Evolutionary conservation across 2,329 filamentous ascomycete genomes (phyloP).

Genomic region (Aspergillus sp.): DNA sequence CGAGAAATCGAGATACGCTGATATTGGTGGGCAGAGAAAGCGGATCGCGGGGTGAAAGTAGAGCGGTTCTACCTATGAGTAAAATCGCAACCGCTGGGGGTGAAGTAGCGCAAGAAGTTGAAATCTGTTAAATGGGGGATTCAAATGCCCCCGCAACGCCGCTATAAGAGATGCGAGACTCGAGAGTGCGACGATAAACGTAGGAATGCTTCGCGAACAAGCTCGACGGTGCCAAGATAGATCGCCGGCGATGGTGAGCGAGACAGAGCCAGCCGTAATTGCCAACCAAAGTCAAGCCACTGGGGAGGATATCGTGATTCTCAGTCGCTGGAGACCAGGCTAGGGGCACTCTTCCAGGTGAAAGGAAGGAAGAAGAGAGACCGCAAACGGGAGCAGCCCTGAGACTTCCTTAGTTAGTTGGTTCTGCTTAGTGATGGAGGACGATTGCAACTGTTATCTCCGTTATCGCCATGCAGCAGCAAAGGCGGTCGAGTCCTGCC

Average conservation of each 20-base stretch:
- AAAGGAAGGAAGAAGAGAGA: background rate
- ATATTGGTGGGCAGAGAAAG: conserved; percentile 3
- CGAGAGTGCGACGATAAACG: background rate
- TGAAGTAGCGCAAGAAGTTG: background rate
- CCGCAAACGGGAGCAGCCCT: background rate
- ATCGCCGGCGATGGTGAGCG: background rate
- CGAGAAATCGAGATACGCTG: background rate
- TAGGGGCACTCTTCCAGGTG: background rate
- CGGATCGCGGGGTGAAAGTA: conserved; percentile 6
- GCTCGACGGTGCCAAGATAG: conserved; percentile 7
- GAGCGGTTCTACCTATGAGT: conserved; percentile 11
- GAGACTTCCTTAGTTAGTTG: background rate
- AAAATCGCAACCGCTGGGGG: background rate
- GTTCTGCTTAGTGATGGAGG: conserved; percentile 13
- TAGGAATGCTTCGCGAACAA: background rate
- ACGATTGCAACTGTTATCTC: conserved; percentile 13
- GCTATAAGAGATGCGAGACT: background rate
- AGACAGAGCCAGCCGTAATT: background rate
- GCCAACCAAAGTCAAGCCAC: background rate
- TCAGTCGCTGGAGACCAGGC: background rate
- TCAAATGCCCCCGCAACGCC: background rate
- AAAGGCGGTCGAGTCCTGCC: conserved; percentile 9
- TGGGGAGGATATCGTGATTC: background rate
- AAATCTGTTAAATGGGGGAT: background rate
- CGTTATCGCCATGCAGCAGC: conserved; percentile 20